Evolutionary conservation across 352 stramenopile species (phyloP).

Genomic region (Globisporangium parvum): DNA sequence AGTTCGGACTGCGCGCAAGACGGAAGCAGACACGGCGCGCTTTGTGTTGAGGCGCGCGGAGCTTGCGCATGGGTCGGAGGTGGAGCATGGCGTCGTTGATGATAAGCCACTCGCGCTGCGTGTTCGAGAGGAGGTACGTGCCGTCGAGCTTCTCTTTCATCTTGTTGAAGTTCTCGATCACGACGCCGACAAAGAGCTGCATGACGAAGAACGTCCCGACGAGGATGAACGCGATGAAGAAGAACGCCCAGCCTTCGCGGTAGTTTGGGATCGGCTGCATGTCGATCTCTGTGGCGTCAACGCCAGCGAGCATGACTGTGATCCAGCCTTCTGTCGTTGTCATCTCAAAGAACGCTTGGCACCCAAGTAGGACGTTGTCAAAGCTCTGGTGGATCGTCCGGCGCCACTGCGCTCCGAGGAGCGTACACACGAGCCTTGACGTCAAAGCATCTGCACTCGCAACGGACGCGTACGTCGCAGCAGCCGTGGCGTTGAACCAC

Average conservation of each 20-base stretch:
- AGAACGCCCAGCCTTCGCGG: conserved; percentile 62
- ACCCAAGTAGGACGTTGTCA: conserved; percentile 66
- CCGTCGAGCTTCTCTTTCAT: conserved; percentile 64
- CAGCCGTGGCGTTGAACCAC: conserved; percentile 29
- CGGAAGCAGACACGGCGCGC: conserved; percentile 29
- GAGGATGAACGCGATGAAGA: conserved; percentile 90
- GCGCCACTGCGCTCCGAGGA: conserved; percentile 29
- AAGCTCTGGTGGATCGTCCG: conserved; percentile 68
- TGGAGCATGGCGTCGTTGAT: conserved; percentile 57
- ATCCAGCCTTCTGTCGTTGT: conserved; percentile 89
- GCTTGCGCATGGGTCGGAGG: conserved; percentile 30
- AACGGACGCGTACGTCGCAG: conserved; percentile 11
- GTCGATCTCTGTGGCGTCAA: conserved; percentile 84
- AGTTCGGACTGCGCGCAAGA: conserved; percentile 39
- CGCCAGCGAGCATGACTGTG: conserved; percentile 79
- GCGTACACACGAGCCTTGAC: conserved; percentile 37
- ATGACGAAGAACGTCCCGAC: conserved; percentile 90
- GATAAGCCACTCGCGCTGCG: conserved; percentile 69
- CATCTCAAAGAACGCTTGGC: conserved; percentile 88
- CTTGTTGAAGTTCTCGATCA: conserved; percentile 91
- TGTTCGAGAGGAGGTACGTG: conserved; percentile 60
- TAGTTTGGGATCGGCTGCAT: conserved; percentile 88
- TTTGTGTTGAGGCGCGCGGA: conserved; percentile 36
- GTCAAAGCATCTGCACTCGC: conserved; percentile 19
- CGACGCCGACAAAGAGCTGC: conserved; percentile 91